phyloP scores from a whole-genome alignment of 2,329 filamentous ascomycete species.

The Madurella fahalii region DNA sequence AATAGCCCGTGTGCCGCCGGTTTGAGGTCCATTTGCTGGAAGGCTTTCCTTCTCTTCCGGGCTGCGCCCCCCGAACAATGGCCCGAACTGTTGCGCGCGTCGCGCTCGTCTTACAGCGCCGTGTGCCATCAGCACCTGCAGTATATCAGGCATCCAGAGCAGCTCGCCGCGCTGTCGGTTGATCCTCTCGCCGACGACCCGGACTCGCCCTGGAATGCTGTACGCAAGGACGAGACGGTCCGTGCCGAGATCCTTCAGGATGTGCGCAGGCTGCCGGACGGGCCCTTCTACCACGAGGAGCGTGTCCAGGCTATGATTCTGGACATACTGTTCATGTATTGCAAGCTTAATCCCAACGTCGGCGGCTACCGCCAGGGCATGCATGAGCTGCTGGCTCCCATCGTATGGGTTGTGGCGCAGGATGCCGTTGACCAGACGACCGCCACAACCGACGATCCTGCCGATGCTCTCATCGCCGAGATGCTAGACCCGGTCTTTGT shows the following conservation, averaged over 20 bases:
- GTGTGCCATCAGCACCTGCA: constrained; percentile 71
- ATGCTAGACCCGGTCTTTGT: constrained; percentile 69
- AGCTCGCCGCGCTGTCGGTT: constrained; percentile 62
- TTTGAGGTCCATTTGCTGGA: constrained; percentile 87
- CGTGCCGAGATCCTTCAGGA: constrained; percentile 91
- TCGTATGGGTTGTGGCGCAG: constrained; percentile 77
- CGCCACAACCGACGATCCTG: constrained; percentile 31
- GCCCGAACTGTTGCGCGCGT: constrained; percentile 62
- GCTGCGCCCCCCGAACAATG: constrained; percentile 62
- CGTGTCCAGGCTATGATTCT: constrained; percentile 75
- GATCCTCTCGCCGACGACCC: constrained; percentile 85
- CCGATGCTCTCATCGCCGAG: constrained; percentile 55
- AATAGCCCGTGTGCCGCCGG: constrained; percentile 65
- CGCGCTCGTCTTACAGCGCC: constrained; percentile 69
- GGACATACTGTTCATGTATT: constrained; percentile 90
- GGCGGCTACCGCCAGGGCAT: constrained; percentile 96
- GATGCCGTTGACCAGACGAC: constrained; percentile 64
- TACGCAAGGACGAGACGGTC: constrained; percentile 77
- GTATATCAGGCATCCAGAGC: constrained; percentile 79
- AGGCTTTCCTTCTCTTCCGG: constrained; percentile 79
- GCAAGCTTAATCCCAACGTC: constrained; percentile 81
- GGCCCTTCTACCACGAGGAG: constrained; percentile 80
- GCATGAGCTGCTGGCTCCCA: constrained; percentile 90
- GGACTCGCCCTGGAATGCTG: constrained; percentile 87
- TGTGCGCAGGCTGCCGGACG: constrained; percentile 88